Percentiles rank a stretch among this genome's conserved stretches.
These are phyloP conservation scores for Saturnispora silvae DNA, from an alignment of 805 yeast genomes.

Conservation along the genomic window DNA sequence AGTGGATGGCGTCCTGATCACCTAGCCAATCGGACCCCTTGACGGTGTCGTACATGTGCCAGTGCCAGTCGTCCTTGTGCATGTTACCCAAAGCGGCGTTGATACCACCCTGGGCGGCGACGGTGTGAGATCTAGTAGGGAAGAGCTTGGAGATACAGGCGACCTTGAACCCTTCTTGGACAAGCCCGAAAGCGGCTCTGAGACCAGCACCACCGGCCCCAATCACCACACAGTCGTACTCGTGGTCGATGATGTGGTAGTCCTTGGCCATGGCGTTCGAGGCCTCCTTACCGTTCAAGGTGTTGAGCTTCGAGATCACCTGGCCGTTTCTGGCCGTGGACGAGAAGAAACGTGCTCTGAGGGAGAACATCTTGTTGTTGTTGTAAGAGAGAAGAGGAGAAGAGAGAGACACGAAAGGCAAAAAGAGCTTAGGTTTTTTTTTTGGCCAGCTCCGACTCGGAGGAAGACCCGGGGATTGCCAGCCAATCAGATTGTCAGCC, in stretches of 20 bases:
- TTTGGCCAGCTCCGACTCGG: slow-evolving; percentile 4
- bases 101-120: slow-evolving; percentile 99
- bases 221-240: slow-evolving; percentile 93
- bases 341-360: slow-evolving; percentile 24
- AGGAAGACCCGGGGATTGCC: not conserved
- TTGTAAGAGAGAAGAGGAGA: no score
- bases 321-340: slow-evolving; percentile 19
- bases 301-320: slow-evolving; percentile 30
- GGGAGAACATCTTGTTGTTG: slow-evolving; percentile 4
- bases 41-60: slow-evolving; percentile 99
- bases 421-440: not conserved
- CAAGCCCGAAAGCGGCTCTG: slow-evolving; percentile 96
- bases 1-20: slow-evolving; percentile 98
- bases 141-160: slow-evolving; percentile 95
- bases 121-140: slow-evolving; percentile 98
- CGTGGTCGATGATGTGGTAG: slow-evolving; percentile 92
- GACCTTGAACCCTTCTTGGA: slow-evolving; percentile 93
- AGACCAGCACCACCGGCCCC: slow-evolving; percentile 99
- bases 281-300: slow-evolving; percentile 40
- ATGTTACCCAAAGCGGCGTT: slow-evolving; percentile 97
- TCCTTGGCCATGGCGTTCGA: slow-evolving; percentile 49
- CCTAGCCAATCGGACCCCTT: slow-evolving; percentile 99
- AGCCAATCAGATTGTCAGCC: slow-evolving; percentile 1
- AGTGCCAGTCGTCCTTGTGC: slow-evolving; percentile 98
- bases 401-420: no score